Conservation (phyloP, 495 filamentous ascomycete genomes). For the Jackrogersella minutella region DNA sequence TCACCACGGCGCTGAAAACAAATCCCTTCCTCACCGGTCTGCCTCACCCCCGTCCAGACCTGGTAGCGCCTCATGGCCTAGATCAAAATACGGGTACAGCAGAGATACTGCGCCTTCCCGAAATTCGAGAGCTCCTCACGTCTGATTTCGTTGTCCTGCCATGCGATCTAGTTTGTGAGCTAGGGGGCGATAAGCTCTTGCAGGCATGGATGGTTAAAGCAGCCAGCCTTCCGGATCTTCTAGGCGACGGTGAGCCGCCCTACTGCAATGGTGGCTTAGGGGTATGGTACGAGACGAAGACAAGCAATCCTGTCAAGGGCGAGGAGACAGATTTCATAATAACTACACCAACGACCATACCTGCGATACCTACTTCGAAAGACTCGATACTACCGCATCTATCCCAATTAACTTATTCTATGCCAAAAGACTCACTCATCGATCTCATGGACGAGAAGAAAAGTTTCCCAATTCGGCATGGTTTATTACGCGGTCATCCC, state of each 20-base stretch:
- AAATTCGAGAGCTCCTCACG: slow-evolving; percentile 73
- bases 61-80: slow-evolving; percentile 76
- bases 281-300: slow-evolving; percentile 89
- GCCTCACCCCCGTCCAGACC: slow-evolving; percentile 73
- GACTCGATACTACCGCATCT: slow-evolving; percentile 70
- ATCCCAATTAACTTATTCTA: slow-evolving; percentile 72
- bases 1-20: slow-evolving; percentile 80
- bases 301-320: slow-evolving; percentile 77
- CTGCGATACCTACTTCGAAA: slow-evolving; percentile 62
- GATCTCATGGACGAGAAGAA: slow-evolving; percentile 78
- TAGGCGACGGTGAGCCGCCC: slow-evolving; percentile 50
- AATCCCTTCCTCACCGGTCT: slow-evolving; percentile 87
- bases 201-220: slow-evolving; percentile 93
- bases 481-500: slow-evolving; percentile 73
- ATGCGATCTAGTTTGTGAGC: slow-evolving; percentile 92
- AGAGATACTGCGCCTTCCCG: slow-evolving; percentile 82
- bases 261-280: slow-evolving; percentile 73
- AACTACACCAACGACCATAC: slow-evolving; percentile 67
- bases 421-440: slow-evolving; percentile 84
- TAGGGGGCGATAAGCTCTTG: slow-evolving; percentile 79
- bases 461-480: slow-evolving; percentile 73
- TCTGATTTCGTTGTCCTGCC: slow-evolving; percentile 90
- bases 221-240: slow-evolving; percentile 63
- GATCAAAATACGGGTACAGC: slow-evolving; percentile 85
- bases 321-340: slow-evolving; percentile 92